Percentiles rank a stretch among this genome's conserved stretches.
phyloP scores from a whole-genome alignment of 768 basidiomycete species.

The Panus rudis region DNA sequence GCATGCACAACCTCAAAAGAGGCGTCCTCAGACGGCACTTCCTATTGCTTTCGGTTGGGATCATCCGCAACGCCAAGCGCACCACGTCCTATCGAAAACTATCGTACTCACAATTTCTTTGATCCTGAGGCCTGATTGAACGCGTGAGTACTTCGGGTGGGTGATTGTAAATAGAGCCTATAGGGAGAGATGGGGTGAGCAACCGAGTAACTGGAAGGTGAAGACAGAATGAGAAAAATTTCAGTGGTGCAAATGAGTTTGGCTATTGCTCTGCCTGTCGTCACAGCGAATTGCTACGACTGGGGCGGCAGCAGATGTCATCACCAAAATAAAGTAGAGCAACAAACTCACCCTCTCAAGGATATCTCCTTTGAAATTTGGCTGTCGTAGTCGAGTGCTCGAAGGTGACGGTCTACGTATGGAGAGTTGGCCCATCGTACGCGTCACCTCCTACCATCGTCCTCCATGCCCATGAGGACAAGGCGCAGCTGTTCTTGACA shows the following conservation, averaged over 20 bases:
- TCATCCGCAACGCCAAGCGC: conserved; percentile 16
- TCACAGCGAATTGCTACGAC: conserved; percentile 21
- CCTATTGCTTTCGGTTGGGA: conserved; percentile 25
- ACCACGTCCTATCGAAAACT: not conserved
- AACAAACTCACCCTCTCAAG: conserved; percentile 6
- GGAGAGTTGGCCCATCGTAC: too few relatives aligned
- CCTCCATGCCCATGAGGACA: too few relatives aligned
- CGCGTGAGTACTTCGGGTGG: too few relatives aligned
- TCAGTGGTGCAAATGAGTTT: conserved; percentile 24
- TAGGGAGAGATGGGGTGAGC: conserved; percentile 1
- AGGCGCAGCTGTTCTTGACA: too few relatives aligned
- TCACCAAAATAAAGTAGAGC: conserved; percentile 4
- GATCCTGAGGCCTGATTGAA: too few relatives aligned
- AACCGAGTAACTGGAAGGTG: not conserved
- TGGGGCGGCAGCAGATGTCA: conserved; percentile 24
- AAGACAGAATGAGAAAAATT: not conserved
- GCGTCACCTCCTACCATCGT: too few relatives aligned
- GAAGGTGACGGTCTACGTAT: too few relatives aligned
- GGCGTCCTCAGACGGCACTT: conserved; percentile 24
- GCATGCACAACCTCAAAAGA: conserved; percentile 10
- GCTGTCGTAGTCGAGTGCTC: too few relatives aligned
- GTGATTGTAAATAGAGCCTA: not conserved
- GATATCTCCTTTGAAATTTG: too few relatives aligned
- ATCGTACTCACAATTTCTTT: not conserved
- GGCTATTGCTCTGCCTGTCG: conserved; percentile 25